Conservation (phyloP, 306 rosid species). For the Quercus ilex region DNA sequence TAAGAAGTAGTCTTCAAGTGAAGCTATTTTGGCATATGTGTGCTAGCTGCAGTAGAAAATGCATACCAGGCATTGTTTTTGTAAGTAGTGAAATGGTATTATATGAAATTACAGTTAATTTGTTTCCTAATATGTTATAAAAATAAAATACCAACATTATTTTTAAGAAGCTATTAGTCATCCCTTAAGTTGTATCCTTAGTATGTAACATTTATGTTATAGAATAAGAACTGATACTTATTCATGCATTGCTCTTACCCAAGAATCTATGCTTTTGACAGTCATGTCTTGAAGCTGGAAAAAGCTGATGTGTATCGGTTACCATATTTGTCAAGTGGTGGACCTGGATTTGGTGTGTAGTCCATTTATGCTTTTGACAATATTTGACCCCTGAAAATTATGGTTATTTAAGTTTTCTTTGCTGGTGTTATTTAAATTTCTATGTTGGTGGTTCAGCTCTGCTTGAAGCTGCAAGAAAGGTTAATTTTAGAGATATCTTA, state of each 20-base stretch:
- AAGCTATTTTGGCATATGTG: background rate
- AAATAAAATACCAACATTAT: background rate
- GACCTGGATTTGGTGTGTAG: conserved; percentile 90
- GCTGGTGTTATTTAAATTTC: background rate
- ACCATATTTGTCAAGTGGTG: conserved; percentile 87
- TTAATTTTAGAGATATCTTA: conserved; percentile 62
- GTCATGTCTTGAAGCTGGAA: conserved; percentile 84
- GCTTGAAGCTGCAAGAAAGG: conserved; percentile 88
- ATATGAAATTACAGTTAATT: background rate
- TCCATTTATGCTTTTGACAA: background rate
- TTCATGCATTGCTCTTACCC: conserved; percentile 12
- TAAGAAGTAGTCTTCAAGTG: background rate
- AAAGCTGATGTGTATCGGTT: conserved; percentile 91
- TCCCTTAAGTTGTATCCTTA: background rate
- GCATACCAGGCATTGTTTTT: background rate
- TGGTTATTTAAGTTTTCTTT: background rate
- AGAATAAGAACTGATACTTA: background rate
- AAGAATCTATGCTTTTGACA: conserved; percentile 32
- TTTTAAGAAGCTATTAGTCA: background rate
- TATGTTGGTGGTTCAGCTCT: conserved; percentile 64
- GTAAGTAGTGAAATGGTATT: background rate
- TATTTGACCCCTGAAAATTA: background rate
- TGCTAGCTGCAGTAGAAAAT: background rate
- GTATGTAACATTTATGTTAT: background rate
- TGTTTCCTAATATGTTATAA: background rate